Percentiles rank a stretch among this genome's conserved stretches.
Conservation (phyloP, 1,284 basidiomycete species). For the Thecaphora frezii region DNA sequence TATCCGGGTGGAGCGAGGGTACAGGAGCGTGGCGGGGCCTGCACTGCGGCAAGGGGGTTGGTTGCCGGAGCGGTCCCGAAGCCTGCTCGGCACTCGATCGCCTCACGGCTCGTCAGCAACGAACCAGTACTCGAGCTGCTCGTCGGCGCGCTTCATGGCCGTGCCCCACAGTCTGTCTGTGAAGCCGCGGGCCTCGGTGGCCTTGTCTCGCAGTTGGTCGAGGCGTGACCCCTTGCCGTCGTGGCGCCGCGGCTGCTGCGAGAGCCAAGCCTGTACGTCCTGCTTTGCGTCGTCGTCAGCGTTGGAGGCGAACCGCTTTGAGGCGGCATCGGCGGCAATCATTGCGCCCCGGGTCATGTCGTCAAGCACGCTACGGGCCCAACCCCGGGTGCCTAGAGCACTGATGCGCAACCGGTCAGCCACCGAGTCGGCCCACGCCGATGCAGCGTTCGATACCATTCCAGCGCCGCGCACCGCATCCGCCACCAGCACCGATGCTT, state of each 20-base stretch:
- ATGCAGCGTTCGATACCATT: too few relatives aligned
- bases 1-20: too few relatives aligned
- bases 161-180: background rate
- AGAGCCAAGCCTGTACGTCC: too few relatives aligned
- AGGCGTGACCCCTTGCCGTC: background rate
- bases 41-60: too few relatives aligned
- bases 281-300: too few relatives aligned
- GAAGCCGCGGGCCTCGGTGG: background rate
- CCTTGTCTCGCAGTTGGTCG: background rate
- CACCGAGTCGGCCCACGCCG: too few relatives aligned
- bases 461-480: background rate
- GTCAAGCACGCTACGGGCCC: background rate
- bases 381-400: background rate
- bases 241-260: too few relatives aligned
- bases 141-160: background rate
- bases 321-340: background rate
- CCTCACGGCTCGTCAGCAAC: background rate
- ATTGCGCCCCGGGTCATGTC: background rate
- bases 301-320: background rate
- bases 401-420: background rate
- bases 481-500: background rate
- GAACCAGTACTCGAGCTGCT: slow-evolving; percentile 5
- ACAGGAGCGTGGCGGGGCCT: too few relatives aligned
- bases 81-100: too few relatives aligned
- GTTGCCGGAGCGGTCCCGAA: too few relatives aligned